Conservation (phyloP, 1,284 basidiomycete genomes). For the Phellinidium pouzarii region DNA sequence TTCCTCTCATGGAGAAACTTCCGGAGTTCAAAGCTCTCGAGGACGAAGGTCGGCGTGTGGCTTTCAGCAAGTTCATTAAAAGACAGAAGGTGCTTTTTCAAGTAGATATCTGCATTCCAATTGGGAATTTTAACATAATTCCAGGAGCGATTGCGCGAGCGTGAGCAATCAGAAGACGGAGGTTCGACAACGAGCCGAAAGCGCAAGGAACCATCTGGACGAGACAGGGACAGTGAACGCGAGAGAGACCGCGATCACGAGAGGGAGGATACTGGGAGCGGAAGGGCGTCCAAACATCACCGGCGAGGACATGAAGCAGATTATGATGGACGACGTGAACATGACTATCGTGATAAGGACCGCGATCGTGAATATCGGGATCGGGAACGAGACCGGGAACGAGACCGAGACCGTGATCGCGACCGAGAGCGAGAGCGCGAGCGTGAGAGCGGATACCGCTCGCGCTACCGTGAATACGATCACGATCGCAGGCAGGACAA, state of each 20-base stretch:
- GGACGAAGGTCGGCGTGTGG: slow-evolving; percentile 69
- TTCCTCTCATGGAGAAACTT: slow-evolving; percentile 72
- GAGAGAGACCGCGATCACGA: slow-evolving; percentile 30
- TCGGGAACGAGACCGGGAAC: slow-evolving; percentile 11
- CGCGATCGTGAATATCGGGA: slow-evolving; percentile 7
- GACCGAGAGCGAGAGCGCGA: slow-evolving; percentile 17
- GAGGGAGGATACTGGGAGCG: slow-evolving; percentile 19
- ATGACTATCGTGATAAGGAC: slow-evolving; percentile 23
- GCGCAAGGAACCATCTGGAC: slow-evolving; percentile 61
- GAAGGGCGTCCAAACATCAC: slow-evolving; percentile 13
- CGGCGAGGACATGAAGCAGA: slow-evolving; percentile 14
- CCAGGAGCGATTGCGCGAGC: slow-evolving; percentile 71
- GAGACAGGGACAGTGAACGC: slow-evolving; percentile 31
- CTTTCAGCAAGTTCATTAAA: slow-evolving; percentile 81
- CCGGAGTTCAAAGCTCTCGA: slow-evolving; percentile 80
- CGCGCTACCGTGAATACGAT: slow-evolving; percentile 26
- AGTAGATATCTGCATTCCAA: not conserved
- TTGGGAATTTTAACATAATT: not conserved
- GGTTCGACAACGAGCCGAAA: slow-evolving; percentile 68
- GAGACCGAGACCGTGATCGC: slow-evolving; percentile 23
- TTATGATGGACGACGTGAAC: slow-evolving; percentile 21
- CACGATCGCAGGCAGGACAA: slow-evolving; percentile 32
- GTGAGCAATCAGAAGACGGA: slow-evolving; percentile 68
- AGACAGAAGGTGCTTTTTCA: slow-evolving; percentile 61
- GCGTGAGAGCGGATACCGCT: slow-evolving; percentile 24